Evolutionary conservation across 495 filamentous ascomycete species (phyloP).

Genomic region (Aspergillus heteromorphus): DNA sequence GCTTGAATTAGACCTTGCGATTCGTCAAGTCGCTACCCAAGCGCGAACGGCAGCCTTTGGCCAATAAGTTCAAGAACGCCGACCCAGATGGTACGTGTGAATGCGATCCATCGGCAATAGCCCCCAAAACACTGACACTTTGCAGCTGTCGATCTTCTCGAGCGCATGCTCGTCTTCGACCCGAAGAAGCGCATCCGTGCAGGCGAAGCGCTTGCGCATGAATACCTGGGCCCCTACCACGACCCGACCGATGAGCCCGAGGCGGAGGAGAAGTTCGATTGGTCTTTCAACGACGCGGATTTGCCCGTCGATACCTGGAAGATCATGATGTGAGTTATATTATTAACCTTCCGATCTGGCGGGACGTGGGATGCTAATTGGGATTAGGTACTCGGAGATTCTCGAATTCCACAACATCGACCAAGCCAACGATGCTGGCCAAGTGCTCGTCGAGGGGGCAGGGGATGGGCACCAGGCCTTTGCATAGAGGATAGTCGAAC

Average conservation of each 20-base stretch:
- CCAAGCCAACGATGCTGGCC: slow-evolving; percentile 40
- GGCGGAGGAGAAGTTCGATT: slow-evolving; percentile 97
- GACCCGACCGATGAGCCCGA: slow-evolving; percentile 94
- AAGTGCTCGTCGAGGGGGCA: slow-evolving; percentile 31
- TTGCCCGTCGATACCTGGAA: slow-evolving; percentile 99
- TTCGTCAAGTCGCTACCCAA: slow-evolving; percentile 98
- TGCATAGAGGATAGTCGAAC: slow-evolving; percentile 18
- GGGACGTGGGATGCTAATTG: slow-evolving; percentile 13
- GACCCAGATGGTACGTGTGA: slow-evolving; percentile 74
- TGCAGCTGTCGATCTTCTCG: slow-evolving; percentile 85
- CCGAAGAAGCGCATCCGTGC: slow-evolving; percentile 87
- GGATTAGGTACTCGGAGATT: slow-evolving; percentile 91
- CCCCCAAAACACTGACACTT: slow-evolving; percentile 12
- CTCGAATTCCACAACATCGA: slow-evolving; percentile 98
- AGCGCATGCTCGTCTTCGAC: slow-evolving; percentile 97
- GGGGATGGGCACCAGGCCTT: slow-evolving; percentile 31
- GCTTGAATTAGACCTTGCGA: slow-evolving; percentile 68
- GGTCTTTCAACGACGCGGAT: slow-evolving; percentile 99
- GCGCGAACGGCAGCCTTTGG: slow-evolving; percentile 82
- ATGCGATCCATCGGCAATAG: not conserved
- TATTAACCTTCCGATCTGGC: not conserved
- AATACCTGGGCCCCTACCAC: slow-evolving; percentile 94
- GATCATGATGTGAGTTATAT: slow-evolving; percentile 93
- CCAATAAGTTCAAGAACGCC: slow-evolving; percentile 92
- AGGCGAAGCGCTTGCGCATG: slow-evolving; percentile 76